Base-by-base conservation (phyloP, 345 rosid genomes). In the Cardamine resedifolia region DNA sequence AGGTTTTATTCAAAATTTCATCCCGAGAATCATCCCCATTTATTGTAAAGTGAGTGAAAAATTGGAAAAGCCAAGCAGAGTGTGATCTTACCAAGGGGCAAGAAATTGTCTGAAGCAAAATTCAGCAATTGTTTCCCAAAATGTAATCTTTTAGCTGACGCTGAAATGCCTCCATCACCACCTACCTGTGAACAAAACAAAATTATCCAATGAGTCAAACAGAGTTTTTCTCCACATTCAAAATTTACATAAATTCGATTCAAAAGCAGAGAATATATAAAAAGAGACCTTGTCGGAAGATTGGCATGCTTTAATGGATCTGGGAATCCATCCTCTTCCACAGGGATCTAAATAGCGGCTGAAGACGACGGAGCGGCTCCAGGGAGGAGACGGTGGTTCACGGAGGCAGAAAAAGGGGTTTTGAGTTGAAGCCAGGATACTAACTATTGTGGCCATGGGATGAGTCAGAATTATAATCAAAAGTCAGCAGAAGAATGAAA, bases 51-150 rank as follows among this genome's bases (percentile, higher is more conserved):
- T 15, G 34, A 24, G 16, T 21, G n/a, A n/a, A n/a, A n/a, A n/a
- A n/a, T n/a, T 5, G 34, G 18, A 30, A 36, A 64, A 67, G 6
- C 7, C 19, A 74, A 62, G 9, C n/a, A n/a, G n/a, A n/a, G n/a
- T n/a, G n/a, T n/a, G n/a, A n/a, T 30, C 68, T 3, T 75, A 92
- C 98, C 96, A 34, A 92, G 63, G 1, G 98, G 96, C 73, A 92
- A 90, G 75, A 92, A 92, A 81, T 92, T 92, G 63, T 82, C 44
- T 5, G 82, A 74, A 8, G 82, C 85, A 66, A 88, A 80, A 58
- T 27, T 80, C 61, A 78, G 48, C 12, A 90, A n/a, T 16, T 87
- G 74, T 19, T 89, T 86, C 3, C 80, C 79, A 81, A 82, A 90
- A 60, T 41, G 64, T 6, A 63, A 78, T 26, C 43, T 76, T 28